These are phyloP conservation scores for Malassezia slooffiae DNA, from an alignment of 1,284 basidiomycete species.

Conservation along the genomic window DNA sequence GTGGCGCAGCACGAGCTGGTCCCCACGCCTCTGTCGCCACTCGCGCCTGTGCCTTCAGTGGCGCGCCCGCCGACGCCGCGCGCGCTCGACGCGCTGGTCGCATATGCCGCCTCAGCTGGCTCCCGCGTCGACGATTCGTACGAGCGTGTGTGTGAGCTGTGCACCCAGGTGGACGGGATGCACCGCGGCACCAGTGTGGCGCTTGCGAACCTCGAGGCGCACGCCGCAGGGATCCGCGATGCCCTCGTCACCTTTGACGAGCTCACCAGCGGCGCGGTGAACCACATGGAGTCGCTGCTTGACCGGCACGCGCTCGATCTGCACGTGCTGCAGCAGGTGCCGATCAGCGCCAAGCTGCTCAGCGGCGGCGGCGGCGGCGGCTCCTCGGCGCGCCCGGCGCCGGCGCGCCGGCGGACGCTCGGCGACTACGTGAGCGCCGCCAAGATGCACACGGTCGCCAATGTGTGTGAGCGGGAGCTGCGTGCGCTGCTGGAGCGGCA, in stretches of 20 bases:
- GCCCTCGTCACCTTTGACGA: slow-evolving; percentile 22
- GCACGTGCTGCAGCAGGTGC: slow-evolving; percentile 28
- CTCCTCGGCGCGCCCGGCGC: too few relatives aligned
- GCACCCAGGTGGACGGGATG: slow-evolving; percentile 23
- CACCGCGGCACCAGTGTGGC: slow-evolving; percentile 32
- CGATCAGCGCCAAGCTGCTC: slow-evolving; percentile 30
- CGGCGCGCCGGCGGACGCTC: slow-evolving; percentile 18
- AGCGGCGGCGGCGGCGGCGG: slow-evolving; percentile 9
- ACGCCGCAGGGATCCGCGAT: slow-evolving; percentile 29
- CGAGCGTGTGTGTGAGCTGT: too few relatives aligned
- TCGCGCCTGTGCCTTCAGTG: neutral
- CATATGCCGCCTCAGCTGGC: slow-evolving; percentile 7
- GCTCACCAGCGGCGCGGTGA: slow-evolving; percentile 26
- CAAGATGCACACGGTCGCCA: slow-evolving; percentile 32
- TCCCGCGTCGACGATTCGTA: slow-evolving; percentile 19
- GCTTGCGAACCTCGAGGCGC: slow-evolving; percentile 31
- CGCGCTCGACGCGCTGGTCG: slow-evolving; percentile 23
- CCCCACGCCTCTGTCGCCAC: slow-evolving; percentile 18
- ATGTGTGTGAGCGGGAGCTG: slow-evolving; percentile 25
- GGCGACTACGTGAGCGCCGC: slow-evolving; percentile 32
- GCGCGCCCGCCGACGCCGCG: slow-evolving; percentile 24
- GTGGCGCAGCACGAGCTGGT: slow-evolving; percentile 27
- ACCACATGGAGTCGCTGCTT: slow-evolving; percentile 32
- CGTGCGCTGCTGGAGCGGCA: slow-evolving; percentile 22
- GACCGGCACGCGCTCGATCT: slow-evolving; percentile 34